Conservation (phyloP, 1,284 basidiomycete species). For the Marasmius oreades region DNA sequence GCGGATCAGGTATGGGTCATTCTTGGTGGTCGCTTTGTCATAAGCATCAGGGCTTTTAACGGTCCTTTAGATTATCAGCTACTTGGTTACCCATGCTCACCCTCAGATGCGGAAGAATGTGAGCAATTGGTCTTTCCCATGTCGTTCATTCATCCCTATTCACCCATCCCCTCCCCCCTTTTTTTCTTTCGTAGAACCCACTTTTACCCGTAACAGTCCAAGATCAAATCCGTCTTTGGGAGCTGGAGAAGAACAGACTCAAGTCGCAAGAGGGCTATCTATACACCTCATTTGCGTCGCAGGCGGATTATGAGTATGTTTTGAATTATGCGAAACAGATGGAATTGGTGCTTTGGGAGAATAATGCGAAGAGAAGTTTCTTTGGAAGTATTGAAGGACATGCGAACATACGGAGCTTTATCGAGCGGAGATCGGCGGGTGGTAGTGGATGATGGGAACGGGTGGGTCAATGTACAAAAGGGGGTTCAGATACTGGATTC, state of each 20-base stretch:
- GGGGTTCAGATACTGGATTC: too few species aligned
- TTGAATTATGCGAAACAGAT: constrained; percentile 83
- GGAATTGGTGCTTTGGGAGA: constrained; percentile 78
- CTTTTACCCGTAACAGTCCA: constrained; percentile 94
- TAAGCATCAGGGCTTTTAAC: constrained; percentile 9
- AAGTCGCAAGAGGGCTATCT: constrained; percentile 86
- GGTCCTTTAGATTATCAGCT: constrained; percentile 81
- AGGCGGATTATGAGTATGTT: constrained; percentile 85
- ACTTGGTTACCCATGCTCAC: constrained; percentile 92
- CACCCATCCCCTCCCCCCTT: not conserved
- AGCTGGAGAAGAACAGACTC: constrained; percentile 92
- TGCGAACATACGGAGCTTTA: constrained; percentile 73
- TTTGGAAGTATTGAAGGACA: constrained; percentile 84
- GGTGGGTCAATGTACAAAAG: too few species aligned
- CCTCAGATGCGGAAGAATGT: constrained; percentile 97
- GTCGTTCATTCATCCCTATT: constrained; percentile 13
- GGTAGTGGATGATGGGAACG: too few species aligned
- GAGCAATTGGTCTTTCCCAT: constrained; percentile 26
- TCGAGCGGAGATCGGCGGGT: constrained; percentile 45
- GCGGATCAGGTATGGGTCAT: constrained; percentile 78
- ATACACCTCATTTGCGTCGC: constrained; percentile 84
- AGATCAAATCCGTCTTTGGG: constrained; percentile 98
- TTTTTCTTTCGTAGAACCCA: constrained; percentile 57
- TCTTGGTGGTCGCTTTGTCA: constrained; percentile 9
- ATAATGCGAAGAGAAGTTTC: constrained; percentile 67